These are phyloP conservation scores for Naganishia vaughanmartiniae DNA, from an alignment of 768 basidiomycete species.

Conservation along the genomic window DNA sequence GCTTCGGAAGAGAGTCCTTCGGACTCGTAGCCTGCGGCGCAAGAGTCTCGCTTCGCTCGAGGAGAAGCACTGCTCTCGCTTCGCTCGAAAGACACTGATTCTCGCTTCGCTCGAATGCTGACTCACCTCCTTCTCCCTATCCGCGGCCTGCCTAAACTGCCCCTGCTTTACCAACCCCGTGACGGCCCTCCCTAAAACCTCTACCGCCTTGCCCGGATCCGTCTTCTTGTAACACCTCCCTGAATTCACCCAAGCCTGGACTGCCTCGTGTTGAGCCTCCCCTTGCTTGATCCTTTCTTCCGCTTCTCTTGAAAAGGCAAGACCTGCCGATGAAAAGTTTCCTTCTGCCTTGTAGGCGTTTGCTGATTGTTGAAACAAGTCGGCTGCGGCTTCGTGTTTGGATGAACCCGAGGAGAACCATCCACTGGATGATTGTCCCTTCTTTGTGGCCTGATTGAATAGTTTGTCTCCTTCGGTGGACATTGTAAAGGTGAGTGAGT, in stretches of 20 bases:
- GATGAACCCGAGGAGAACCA: constrained; percentile 83
- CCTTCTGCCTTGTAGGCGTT: constrained; percentile 86
- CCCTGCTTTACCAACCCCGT: constrained; percentile 67
- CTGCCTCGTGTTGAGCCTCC: constrained; percentile 87
- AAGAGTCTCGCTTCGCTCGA: no score
- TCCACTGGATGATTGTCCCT: constrained; percentile 66
- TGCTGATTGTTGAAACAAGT: constrained; percentile 89
- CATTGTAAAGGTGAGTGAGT: constrained; percentile 7
- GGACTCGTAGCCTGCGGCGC: background rate
- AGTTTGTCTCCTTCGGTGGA: constrained; percentile 60
- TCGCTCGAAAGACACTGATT: background rate
- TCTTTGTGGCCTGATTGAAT: constrained; percentile 89
- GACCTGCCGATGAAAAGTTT: constrained; percentile 84
- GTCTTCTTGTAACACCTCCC: constrained; percentile 92
- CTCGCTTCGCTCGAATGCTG: background rate
- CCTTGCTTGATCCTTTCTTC: constrained; percentile 80
- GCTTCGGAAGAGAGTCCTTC: background rate
- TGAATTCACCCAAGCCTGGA: constrained; percentile 98
- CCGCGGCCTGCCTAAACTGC: constrained; percentile 94
- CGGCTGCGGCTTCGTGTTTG: constrained; percentile 93
- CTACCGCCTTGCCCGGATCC: constrained; percentile 70
- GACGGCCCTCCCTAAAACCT: constrained; percentile 16
- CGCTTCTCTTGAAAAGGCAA: constrained; percentile 81
- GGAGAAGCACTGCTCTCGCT: background rate
- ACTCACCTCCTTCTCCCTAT: constrained; percentile 69